Base-by-base conservation (phyloP, 1,139 yeast species). In the Meyerozyma smithsonii region DNA sequence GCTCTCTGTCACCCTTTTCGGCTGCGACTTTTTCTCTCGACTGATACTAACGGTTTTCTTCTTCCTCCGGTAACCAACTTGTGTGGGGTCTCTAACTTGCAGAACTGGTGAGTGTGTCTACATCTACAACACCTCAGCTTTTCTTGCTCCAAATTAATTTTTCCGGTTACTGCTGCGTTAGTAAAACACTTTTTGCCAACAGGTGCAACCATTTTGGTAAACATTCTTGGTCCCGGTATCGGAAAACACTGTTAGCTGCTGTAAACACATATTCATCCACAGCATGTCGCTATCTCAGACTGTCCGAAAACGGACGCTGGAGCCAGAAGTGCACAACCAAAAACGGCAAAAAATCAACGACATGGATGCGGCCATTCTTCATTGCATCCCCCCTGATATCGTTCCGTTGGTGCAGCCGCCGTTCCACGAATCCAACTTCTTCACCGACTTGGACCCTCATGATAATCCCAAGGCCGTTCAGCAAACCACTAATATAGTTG, bases 321-420 rank as follows among this genome's bases (percentile, higher is more conserved):
- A 26, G 17, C 18, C 15, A 14, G 30, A 26, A 7, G 15, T 8
- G 10, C 17, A 12, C 15, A 15, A 4, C 17, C 30, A 5, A 12
- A 26, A 26, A 26, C 30, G 17, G 15, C 30, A 26, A 26, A 26
- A 14, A 26, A 8, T 26, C 8, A 12, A 11, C 25, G 3, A 14
- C 12, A 26, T 26, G 4, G 30, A 26, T 26, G 15, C 21, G 21
- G 34, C 34, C 7, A 32, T 46, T 11, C 46, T 59, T 17, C 68
- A 67, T 43, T 54, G 62, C 8, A 61, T 67, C 2, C 77, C 77
- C 1, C 49, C 59, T n/a, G 50, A 54, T n/a, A 60, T 65, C 17
- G 43, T 69, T 7, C 76, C 77, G 1, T 56, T 71, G 4, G 47
- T 71, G 10, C 55, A 58, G 17, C 53, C 59, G n/a, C 70, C 72